Base-by-base conservation (phyloP, 2,329 filamentous ascomycete genomes). In the Mollisiaceae sp. region DNA sequence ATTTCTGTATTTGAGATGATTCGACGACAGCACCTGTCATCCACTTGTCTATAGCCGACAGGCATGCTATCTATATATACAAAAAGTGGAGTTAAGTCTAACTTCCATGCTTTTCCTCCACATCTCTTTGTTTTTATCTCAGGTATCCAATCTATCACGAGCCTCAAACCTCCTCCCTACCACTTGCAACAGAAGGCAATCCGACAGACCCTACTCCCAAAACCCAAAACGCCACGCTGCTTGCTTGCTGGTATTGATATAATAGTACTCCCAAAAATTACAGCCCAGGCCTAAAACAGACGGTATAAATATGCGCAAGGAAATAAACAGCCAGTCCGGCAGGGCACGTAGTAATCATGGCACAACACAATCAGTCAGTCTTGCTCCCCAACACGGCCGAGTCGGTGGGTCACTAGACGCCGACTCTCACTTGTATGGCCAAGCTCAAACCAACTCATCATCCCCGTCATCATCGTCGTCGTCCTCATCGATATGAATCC, bases 401-500 rank as follows among this genome's bases (percentile, higher is more conserved):
- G 27, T 32, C 27, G 6, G 6, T 32, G 27, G 27, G 27, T 32
- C 27, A 32, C 27, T 32, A 32, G 27, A 32, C 27, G 3, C 3
- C 27, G 3, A 32, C 27, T 32, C 27, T 32, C 27, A 32, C 27
- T 32, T 6, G 27, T 3, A 32, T 32, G 6, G 27, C 27, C 27
- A 32, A 6, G 3, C 27, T 59, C 24, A 59, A 24, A 52, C 36
- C 57, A 50, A 62, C 14, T 38, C 47, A 62, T 36, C 47, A 39
- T 65, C 38, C 35, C 41, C 63, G 12, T 39, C 22, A 24, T 64
- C 57, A 15, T 61, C 63, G 24, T 61, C 63, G 24, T 47, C 64
- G 55, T 71, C 73, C 2, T 74, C 73, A 68, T 75, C 72, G 64
- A 72, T 68, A 70, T 75, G 72, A 57, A 75, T 74, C 60, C 63